Evolutionary conservation across 208 protist genomes (phyloP).

Genomic region (Tritrichomonas foetus): DNA sequence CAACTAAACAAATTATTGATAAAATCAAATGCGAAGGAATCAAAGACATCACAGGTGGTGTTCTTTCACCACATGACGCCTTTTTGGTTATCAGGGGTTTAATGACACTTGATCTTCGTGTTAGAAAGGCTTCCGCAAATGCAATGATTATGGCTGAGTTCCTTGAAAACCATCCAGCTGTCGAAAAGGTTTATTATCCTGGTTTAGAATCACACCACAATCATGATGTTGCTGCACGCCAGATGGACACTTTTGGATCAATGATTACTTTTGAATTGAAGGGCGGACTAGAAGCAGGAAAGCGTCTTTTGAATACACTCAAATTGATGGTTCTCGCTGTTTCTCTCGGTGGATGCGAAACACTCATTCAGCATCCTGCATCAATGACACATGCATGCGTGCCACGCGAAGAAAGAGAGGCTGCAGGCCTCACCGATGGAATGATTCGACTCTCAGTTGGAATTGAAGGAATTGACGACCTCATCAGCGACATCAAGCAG

Average conservation of each 20-base stretch:
- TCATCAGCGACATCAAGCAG: conserved; percentile 47
- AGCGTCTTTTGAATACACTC: conserved; percentile 29
- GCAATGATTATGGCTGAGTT: conserved; percentile 48
- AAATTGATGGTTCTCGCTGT: conserved; percentile 40
- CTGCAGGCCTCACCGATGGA: conserved; percentile 40
- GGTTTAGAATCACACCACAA: conserved; percentile 43
- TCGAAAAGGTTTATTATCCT: conserved; percentile 52
- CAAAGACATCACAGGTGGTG: conserved; percentile 41
- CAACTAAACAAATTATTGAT: background rate
- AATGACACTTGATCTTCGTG: conserved; percentile 48
- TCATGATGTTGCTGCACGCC: conserved; percentile 43
- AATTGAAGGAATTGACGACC: conserved; percentile 51
- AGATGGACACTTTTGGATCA: conserved; percentile 45
- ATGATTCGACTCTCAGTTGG: conserved; percentile 56
- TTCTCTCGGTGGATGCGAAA: conserved; percentile 42
- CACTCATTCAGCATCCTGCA: conserved; percentile 55
- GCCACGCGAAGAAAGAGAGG: conserved; percentile 43
- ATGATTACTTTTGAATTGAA: conserved; percentile 48
- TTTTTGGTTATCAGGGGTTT: conserved; percentile 49
- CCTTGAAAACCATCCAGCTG: conserved; percentile 10
- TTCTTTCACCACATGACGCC: conserved; percentile 41
- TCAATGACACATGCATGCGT: conserved; percentile 55
- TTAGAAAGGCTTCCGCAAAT: conserved; percentile 49
- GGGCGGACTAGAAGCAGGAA: conserved; percentile 43
- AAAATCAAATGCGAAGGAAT: background rate